Evolutionary conservation across 202 grass and related monocot species (phyloP), one percentile per base, ranked within the genome.

Genomic region (Eragrostis tef): DNA sequence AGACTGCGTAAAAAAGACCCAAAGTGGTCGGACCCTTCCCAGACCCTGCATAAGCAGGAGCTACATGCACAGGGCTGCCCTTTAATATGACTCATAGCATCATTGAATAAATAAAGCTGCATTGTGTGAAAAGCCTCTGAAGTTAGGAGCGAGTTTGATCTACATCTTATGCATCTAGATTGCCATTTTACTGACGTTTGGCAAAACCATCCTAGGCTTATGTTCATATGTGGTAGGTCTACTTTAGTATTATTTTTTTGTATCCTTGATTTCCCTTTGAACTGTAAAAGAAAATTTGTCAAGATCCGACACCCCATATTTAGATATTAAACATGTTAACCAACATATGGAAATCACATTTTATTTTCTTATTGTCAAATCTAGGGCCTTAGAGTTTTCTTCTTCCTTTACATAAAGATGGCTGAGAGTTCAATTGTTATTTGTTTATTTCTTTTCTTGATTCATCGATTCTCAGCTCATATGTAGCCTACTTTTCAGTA

Each of bases 361-460:
- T 36, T 25, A 2, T 31, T 67, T 79, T 79, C 11, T 79, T 27
- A 39, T 29, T 67, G 21, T 67, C 27, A 67, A 31, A 31, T 1
- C 29, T 31, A 42, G 67, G 9, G 19, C 19, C 47, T 31, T 50
- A 31, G n/a, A n/a, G 4, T 65, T 65, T 16, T 51, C 17, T 21
- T 39, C 47, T 62, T 41, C 53, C 29, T 27, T 53, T 52, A 25
- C 12, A 53, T 67, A n/a, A 67, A 52, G n/a, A 67, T 79, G 12
- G 11, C 44, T 73, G 53, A 65, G 24, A 50, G 3, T 19, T 58
- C 24, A 25, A 19, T 48, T 66, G 70, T 63, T 66, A 59, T 1
- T 65, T 67, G 2, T 34, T 67, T 78, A 14, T 26, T 43, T 31
- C 29, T 31, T 31, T 31, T 31, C 1, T 31, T 31, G 29, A 31